A percentile compares a stretch with the other conserved stretches of the same genome.
These are phyloP conservation scores for Calonectria pauciramosa DNA, from an alignment of 2,329 filamentous ascomycete species.

Conservation along the genomic window DNA sequence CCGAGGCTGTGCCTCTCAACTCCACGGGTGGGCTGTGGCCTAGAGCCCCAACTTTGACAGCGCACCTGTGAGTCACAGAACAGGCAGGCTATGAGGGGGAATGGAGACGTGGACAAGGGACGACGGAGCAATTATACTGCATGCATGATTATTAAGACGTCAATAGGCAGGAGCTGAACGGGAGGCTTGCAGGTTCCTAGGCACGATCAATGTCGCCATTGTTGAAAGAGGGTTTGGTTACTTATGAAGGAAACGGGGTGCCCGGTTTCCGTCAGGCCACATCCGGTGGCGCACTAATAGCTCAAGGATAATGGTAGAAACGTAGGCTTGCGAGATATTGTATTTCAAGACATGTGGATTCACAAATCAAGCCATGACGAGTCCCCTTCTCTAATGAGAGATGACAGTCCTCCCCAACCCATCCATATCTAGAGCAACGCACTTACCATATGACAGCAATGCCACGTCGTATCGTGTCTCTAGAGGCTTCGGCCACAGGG, in stretches of 20 bases:
- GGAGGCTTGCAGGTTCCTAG: conserved; percentile 18
- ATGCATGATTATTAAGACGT: conserved; percentile 26
- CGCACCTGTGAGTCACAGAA: conserved; percentile 14
- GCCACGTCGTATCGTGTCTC: conserved; percentile 26
- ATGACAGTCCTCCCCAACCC: neutral
- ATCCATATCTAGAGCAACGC: neutral
- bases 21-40: neutral
- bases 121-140: conserved; percentile 18
- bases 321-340: neutral
- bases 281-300: conserved; percentile 23
- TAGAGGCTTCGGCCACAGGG: conserved; percentile 21
- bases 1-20: conserved; percentile 13
- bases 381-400: neutral
- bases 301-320: conserved; percentile 17
- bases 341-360: conserved; percentile 10
- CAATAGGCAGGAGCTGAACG: conserved; percentile 27
- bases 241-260: neutral
- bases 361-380: conserved; percentile 4
- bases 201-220: conserved; percentile 20
- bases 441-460: conserved; percentile 1
- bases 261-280: conserved; percentile 13
- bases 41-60: conserved; percentile 2
- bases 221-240: neutral
- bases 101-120: conserved; percentile 6
- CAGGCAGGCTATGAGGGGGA: conserved; percentile 15